phyloP scores from a whole-genome alignment of 2,329 filamentous ascomycete genomes.

The Chaetomiaceae sp. region DNA sequence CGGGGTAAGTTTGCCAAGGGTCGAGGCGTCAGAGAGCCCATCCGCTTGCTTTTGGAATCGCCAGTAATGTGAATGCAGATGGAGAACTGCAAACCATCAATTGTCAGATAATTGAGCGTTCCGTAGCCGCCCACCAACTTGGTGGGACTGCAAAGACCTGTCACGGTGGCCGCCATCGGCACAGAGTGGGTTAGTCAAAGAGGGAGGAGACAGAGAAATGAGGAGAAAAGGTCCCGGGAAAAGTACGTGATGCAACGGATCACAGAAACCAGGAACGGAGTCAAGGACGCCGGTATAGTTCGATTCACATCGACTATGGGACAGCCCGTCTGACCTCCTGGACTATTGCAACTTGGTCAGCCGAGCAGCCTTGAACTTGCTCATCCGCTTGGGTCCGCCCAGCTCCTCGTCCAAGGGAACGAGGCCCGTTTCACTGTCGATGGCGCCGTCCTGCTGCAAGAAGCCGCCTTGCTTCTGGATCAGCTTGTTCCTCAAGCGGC shows the following conservation, averaged over 20 bases:
- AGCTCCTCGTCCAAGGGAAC: conserved; percentile 65
- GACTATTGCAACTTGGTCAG: conserved; percentile 46
- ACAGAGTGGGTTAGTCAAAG: not conserved
- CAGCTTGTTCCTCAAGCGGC: conserved; percentile 74
- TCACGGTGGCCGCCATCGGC: not conserved
- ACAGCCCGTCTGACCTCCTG: conserved; percentile 27
- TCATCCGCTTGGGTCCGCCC: conserved; percentile 59
- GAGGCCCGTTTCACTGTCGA: conserved; percentile 50
- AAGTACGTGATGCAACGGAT: conserved; percentile 2
- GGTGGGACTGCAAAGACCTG: not conserved
- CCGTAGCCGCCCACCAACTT: conserved; percentile 27
- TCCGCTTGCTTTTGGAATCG: conserved; percentile 51
- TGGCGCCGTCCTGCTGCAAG: conserved; percentile 62
- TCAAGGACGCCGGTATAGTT: conserved; percentile 13
- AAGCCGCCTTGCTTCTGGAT: conserved; percentile 83
- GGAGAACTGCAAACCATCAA: conserved; percentile 48
- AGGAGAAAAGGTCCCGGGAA: not conserved
- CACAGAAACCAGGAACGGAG: conserved; percentile 4
- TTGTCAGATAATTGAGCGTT: conserved; percentile 47
- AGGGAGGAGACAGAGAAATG: not conserved
- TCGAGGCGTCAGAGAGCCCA: conserved; percentile 59
- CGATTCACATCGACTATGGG: conserved; percentile 21
- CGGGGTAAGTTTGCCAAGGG: conserved; percentile 28
- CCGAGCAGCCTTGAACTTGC: conserved; percentile 69
- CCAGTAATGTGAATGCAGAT: conserved; percentile 53